Base-by-base conservation (phyloP, 345 rosid species). In the Cardamine resedifolia region DNA sequence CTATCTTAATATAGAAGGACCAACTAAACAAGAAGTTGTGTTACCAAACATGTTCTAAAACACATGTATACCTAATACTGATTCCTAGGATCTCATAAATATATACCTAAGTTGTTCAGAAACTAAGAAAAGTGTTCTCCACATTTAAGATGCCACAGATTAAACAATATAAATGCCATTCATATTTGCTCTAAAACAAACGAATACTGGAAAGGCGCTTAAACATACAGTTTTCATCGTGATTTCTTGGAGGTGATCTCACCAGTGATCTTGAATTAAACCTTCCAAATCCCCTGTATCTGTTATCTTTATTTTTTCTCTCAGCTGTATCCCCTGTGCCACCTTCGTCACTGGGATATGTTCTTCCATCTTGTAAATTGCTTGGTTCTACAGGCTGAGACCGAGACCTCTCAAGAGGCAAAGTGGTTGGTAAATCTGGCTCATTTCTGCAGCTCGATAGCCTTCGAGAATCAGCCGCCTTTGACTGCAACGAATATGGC, bases 401-500 rank as follows among this genome's bases (percentile, higher is more conserved):
- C 64, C 71, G 74, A 23, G 82, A 62, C 52, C 74, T 76, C 55
- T 83, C 96, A 67, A 79, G 78, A 63, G 56, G 79, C 6, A 71
- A 78, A 67, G 83, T 75, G 31, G 81, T 71, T 66, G 85, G 81
- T 79, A 26, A 86, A 74, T 86, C 96, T 61, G 72, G 72, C 68
- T 91, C 94, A 71, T 86, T 93, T 76, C 88, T 84, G 63, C 49
- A 39, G 68, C 31, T 84, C 26, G 82, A 74, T 64, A 79, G 69
- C 85, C 82, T 91, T 55, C 84, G 86, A 51, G 81, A 76, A 69
- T 85, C 97, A 80, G 82, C 66, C 18, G 88, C 56, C 78, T 85
- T 88, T 48, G 94, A 87, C 81, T 92, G 99, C 90, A 92, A 78
- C 24, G 99, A 88, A 83, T 92, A 96, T 50, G 96, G 99, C 98